Percentiles rank a stretch among this genome's conserved stretches.
phyloP scores from a whole-genome alignment of 768 basidiomycete species.

The Suillus brevipes region DNA sequence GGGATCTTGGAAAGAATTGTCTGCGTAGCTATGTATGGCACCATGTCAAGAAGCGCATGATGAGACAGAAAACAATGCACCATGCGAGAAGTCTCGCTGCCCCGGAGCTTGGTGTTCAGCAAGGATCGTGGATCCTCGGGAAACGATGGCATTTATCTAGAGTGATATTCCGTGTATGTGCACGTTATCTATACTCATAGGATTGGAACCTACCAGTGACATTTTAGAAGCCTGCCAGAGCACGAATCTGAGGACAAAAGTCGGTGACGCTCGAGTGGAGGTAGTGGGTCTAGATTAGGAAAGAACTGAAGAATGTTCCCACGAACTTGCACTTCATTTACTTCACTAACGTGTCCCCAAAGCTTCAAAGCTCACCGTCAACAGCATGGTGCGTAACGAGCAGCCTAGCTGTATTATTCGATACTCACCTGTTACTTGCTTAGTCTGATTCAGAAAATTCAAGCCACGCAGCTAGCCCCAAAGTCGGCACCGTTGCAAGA shows the following conservation, averaged over 20 bases:
- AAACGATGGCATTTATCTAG: slow-evolving; percentile 84
- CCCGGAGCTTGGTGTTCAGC: slow-evolving; percentile 79
- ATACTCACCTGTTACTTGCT: not conserved
- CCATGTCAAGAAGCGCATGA: slow-evolving; percentile 1
- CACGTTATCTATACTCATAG: not conserved
- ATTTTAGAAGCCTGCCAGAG: not conserved
- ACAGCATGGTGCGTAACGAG: slow-evolving; percentile 6
- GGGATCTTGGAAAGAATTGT: slow-evolving; percentile 95
- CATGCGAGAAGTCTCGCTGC: slow-evolving; percentile 86
- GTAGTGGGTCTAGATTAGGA: not conserved
- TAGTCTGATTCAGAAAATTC: slow-evolving; percentile 83
- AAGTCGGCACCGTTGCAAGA: slow-evolving; percentile 56
- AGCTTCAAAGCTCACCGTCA: not conserved
- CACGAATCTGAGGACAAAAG: not conserved
- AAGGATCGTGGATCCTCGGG: slow-evolving; percentile 75
- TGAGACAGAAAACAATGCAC: slow-evolving; percentile 33
- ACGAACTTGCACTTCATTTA: not conserved
- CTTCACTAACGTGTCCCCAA: not conserved
- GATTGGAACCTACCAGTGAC: not conserved
- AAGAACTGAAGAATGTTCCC: not conserved
- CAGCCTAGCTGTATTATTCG: slow-evolving; percentile 6
- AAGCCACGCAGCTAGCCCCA: slow-evolving; percentile 40
- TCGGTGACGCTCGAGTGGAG: not conserved
- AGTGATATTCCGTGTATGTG: not conserved
- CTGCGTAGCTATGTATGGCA: slow-evolving; percentile 60